Evolutionary conservation across 106 monocot species (phyloP), one percentile per base, ranked within the genome.

Genomic region (Xerophyta viscosa): DNA sequence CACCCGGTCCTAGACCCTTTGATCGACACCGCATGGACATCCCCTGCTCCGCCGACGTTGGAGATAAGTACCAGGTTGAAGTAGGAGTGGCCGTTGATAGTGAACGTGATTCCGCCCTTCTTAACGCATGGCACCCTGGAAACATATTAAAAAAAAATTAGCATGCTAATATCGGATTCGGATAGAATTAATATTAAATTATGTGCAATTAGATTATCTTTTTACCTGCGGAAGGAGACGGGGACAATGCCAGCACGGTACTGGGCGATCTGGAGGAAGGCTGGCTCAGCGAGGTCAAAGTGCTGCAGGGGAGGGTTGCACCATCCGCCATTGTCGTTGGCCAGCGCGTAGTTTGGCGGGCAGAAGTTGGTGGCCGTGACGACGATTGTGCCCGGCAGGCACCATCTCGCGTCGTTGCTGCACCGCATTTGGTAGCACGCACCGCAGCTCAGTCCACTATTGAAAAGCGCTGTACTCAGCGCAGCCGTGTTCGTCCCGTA

Each of bases 311-410:
- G 84, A n/a, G 79, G 84, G 66, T 84, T 71, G 75, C 84, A 84
- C 84, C 84, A 84, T 22, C 84, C 84, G 37, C 84, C 84, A 43
- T 84, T 65, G 74, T 82, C 77, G 55, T 63, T 82, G 54, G 82
- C 22, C 13, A 73, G 67, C 0, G 62, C 72, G 5, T 54, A 64
- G 64, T 84, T 84, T 0, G 84, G 84, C 20, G 84, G 84, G 71
- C 84, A 84, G 60, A 75, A 78, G 67, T 84, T 84, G 53, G 84
- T 84, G 18, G 84, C 84, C 0, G 79, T 72, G 19, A 84, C 75
- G 24, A 56, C 31, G 59, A 84, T 74, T 28, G 78, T 50, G n/a
- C 74, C 84, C 6, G 84, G 65, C 3, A 78, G 63, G 74, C 84
- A 84, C 74, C 71, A 79, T 37, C 18, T 20, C 24, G 60, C 60